Evolutionary conservation across 2,329 filamentous ascomycete genomes (phyloP), one percentile per base, ranked within the genome.

Genomic region (Penicillium concentricum): DNA sequence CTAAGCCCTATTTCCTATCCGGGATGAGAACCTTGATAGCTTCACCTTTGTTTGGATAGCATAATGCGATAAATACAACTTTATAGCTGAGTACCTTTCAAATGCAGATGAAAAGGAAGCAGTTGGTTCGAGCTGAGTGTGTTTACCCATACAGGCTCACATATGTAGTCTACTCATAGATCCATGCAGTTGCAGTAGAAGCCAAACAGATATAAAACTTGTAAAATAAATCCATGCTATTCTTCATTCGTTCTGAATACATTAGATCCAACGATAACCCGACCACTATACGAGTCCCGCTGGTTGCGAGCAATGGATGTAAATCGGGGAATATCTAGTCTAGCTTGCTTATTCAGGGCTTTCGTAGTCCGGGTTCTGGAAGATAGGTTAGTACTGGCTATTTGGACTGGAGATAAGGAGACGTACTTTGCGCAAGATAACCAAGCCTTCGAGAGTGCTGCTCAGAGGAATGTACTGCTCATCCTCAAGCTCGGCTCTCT

Each of bases 401-500:
- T 13, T 32, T 32, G 12, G 39, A 22, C 37, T 26, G 5, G 37
- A 38, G 16, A 32, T 6, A 28, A 18, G 46, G 12, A 28, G 51
- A 69, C 84, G 78, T 83, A 96, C 93, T 91, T 97, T 97, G 82
- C 89, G 89, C 76, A 99, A 81, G 75, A 99, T 97, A 55, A 97
- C 93, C 69, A 99, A 82, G 32, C 94, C 94, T 79, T 99, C 94
- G 60, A 99, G 82, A 51, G 88, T 96, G 79, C 87, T 94, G 73
- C 88, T 95, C 71, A 99, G 79, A 76, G 89, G 91, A 63, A 97
- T 88, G 74, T 97, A 99, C 79, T 99, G 88, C 79, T 99, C 94
- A 69, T 99, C 94, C 76, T 99, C 94, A 49, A 99, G 81, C 81
- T 99, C 94, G 10, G 94, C 94, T 68, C 95, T 84, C 81, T 99